Evolutionary conservation across 2,329 filamentous ascomycete species (phyloP), one percentile per base, ranked within the genome.

Genomic region (Aureobasidium sp.): DNA sequence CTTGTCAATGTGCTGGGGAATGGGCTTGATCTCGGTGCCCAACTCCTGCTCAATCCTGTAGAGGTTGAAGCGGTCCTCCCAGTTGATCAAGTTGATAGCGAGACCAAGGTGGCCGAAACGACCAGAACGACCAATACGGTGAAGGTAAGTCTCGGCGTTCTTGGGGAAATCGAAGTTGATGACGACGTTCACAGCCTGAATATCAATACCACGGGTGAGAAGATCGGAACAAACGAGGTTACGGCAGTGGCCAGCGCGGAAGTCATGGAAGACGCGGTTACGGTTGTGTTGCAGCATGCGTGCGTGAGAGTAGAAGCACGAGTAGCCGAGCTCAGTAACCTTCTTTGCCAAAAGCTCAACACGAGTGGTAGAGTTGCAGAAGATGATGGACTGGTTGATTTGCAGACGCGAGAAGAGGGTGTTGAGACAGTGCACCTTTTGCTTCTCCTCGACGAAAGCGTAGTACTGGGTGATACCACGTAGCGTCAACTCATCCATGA

Each of bases 81-180:
- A 99, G 76, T 96, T 97, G 82, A 99, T 99, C 74, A 99, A 81
- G 77, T 99, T 99, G 74, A 99, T 99, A 66, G 95, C 95, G 68
- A 99, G 81, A 83, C 94, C 94, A 72, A 97, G 83, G 78, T 99
- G 94, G 67, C 94, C 94, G 74, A 96, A 99, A 67, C 94, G 90
- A 68, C 94, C 94, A 57, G 94, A 99, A 73, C 94, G 90, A 81
- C 94, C 94, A 73, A 99, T 99, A 68, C 94, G 91, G 78, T 99
- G 94, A 63, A 99, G 86, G 73, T 99, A 99, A 0, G 94, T 99
- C 78, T 99, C 94, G 17, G 94, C 95, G 71, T 99, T 99, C 81
- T 99, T 99, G 61, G 94, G 94, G 75, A 99, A 99, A 72, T 99
- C 94, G 72, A 99, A 99, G 80, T 99, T 99, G 84, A 99, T 99